phyloP scores from a whole-genome alignment of 2,329 filamentous ascomycete genomes.

The Venturia effusa region DNA sequence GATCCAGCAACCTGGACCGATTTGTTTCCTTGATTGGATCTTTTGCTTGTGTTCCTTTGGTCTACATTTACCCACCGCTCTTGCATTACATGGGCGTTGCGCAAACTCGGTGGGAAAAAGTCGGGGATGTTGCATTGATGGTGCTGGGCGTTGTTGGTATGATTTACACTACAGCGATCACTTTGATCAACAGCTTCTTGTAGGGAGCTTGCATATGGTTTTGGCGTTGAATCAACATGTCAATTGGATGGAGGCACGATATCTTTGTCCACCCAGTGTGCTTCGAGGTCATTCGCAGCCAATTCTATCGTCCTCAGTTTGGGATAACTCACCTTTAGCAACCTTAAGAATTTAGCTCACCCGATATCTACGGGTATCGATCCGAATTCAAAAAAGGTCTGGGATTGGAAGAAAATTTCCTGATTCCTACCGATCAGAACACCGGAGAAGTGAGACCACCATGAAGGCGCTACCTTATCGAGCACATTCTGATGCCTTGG shows the following conservation, averaged over 20 bases:
- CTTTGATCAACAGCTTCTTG: slow-evolving; percentile 27
- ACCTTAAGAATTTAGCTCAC: too few relatives aligned
- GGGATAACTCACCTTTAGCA: too few relatives aligned
- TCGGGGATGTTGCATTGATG: slow-evolving; percentile 52
- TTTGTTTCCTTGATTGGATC: slow-evolving; percentile 66
- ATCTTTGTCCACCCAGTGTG: too few relatives aligned
- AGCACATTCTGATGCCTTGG: too few relatives aligned
- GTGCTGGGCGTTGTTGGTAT: slow-evolving; percentile 53
- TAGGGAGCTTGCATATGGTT: neutral
- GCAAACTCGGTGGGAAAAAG: slow-evolving; percentile 42
- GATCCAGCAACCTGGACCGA: slow-evolving; percentile 59
- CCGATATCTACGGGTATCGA: too few relatives aligned
- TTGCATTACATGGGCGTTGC: slow-evolving; percentile 61
- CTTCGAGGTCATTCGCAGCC: too few relatives aligned
- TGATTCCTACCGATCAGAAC: too few relatives aligned
- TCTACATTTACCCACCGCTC: slow-evolving; percentile 66
- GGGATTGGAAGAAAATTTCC: too few relatives aligned
- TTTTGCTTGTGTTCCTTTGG: slow-evolving; percentile 65
- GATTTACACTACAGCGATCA: slow-evolving; percentile 60
- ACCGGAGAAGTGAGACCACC: too few relatives aligned
- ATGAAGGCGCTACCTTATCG: too few relatives aligned
- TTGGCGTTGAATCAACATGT: neutral
- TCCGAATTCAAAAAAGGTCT: too few relatives aligned
- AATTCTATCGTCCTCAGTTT: too few relatives aligned
- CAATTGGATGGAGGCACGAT: neutral